These are phyloP conservation scores for Xerocomus minutiporus DNA, from an alignment of 1,284 basidiomycete genomes.

Conservation along the genomic window DNA sequence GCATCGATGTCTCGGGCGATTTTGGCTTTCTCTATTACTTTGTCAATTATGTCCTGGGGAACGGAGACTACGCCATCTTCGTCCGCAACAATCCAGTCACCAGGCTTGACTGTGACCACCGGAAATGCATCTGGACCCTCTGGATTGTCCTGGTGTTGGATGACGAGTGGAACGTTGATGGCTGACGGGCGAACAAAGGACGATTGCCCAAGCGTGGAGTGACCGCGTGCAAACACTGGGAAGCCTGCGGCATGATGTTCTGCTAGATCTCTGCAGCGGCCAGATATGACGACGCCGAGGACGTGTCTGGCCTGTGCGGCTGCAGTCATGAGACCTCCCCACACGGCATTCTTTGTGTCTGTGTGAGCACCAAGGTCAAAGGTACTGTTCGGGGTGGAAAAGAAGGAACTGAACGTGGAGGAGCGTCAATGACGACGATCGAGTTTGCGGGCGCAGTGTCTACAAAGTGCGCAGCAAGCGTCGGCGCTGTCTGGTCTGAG, in stretches of 20 bases:
- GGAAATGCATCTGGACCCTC: constrained; percentile 41
- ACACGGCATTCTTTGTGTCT: constrained; percentile 82
- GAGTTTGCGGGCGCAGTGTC: constrained; percentile 68
- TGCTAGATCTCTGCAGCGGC: constrained; percentile 76
- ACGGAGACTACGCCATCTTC: constrained; percentile 89
- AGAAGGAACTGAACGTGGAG: constrained; percentile 50
- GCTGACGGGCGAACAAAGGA: constrained; percentile 83
- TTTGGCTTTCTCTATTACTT: constrained; percentile 59
- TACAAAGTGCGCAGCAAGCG: constrained; percentile 74
- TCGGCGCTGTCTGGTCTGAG: constrained; percentile 61
- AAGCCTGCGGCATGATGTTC: constrained; percentile 72
- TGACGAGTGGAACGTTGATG: constrained; percentile 69
- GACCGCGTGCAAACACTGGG: constrained; percentile 75
- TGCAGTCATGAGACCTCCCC: constrained; percentile 90
- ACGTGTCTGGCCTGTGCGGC: constrained; percentile 69
- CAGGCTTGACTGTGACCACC: constrained; percentile 62
- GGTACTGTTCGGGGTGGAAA: constrained; percentile 1
- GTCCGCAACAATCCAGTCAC: constrained; percentile 84
- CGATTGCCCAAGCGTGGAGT: constrained; percentile 84
- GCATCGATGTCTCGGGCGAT: constrained; percentile 68
- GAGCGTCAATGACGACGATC: constrained; percentile 77
- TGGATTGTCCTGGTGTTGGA: constrained; percentile 41
- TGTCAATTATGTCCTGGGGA: constrained; percentile 50
- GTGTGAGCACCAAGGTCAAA: constrained; percentile 11
- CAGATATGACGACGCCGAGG: constrained; percentile 76